Evolutionary conservation across 2,329 filamentous ascomycete genomes (phyloP), one percentile per base, ranked within the genome.

Genomic region (Aspergillus unguis): DNA sequence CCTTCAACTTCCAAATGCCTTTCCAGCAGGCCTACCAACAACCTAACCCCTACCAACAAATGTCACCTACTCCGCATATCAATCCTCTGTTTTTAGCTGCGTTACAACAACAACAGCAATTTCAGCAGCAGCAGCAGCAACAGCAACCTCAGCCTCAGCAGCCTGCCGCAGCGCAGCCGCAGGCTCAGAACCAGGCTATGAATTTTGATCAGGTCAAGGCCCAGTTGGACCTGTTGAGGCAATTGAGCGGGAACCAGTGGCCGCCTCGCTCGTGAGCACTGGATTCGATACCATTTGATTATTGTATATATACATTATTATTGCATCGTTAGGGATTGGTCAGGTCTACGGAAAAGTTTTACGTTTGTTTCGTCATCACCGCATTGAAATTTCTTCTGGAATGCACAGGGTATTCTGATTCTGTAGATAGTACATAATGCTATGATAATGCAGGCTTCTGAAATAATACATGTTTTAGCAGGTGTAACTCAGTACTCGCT

Each of bases 11-110:
- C 53, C 73, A 72, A 44, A 65, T 70, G 42, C 71, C 72, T n/a
- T 68, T 73, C 47, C 67, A 71, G 45, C 71, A 71, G 50, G 61
- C 64, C 17, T 68, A 68, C 53, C 59, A 62, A 46, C 75, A 71
- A 57, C 80, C 78, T 57, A 72, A 79, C 46, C 68, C 74, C 5
- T 70, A 71, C 50, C 65, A 63, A 32, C 63, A 72, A 37, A 64
- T 74, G 11, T 66, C 71, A 33, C 66, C 67, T 42, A 72, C 77
- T 56, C 71, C 78, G 7, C 81, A 81, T 58, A 76, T 84, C 54
- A 85, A 84, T 58, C 83, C 83, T 3, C 76, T 79, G 1, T 80
- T 85, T 63, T 75, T 85, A 53, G 76, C 79, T 57, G 65, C 65
- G 23, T 48, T 74, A 37, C 77, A 77, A 51, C 70, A 75, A 38